Percentiles rank a stretch among this genome's conserved stretches.
Evolutionary conservation across 805 yeast genomes (phyloP).

Genomic region (Schwanniomyces pseudopolymorphus): DNA sequence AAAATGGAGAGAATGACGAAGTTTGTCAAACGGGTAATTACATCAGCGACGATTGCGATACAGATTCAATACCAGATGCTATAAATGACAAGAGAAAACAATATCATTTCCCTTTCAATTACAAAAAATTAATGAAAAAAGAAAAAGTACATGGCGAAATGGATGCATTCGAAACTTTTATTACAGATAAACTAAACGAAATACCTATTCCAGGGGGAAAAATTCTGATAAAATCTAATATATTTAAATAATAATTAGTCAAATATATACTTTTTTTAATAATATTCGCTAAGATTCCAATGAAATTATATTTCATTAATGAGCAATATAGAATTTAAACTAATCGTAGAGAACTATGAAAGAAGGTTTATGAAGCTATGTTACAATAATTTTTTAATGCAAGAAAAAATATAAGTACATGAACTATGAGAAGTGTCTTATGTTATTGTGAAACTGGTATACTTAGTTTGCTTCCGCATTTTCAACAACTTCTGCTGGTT

Average conservation of each 20-base stretch:
- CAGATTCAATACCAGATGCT: not conserved
- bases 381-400: conserved; percentile 1
- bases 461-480: not conserved
- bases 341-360: not conserved
- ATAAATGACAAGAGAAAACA: not conserved
- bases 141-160: not conserved
- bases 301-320: not conserved
- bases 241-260: not conserved
- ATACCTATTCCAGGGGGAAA: not conserved
- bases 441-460: not conserved
- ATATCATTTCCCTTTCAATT: not conserved
- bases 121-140: not conserved
- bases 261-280: no score
- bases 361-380: conserved; percentile 1
- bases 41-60: not conserved
- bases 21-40: not conserved
- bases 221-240: not conserved
- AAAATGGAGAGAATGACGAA: not conserved
- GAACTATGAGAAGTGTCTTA: not conserved
- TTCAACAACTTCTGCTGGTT: not conserved
- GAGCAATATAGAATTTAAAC: conserved; percentile 1
- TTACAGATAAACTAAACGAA: not conserved
- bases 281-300: not conserved
- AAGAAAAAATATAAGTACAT: conserved; percentile 1
- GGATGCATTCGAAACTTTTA: not conserved